Evolutionary conservation across 2,329 filamentous ascomycete species (phyloP), one percentile per base, ranked within the genome.

Genomic region (Trichoderma sp.): DNA sequence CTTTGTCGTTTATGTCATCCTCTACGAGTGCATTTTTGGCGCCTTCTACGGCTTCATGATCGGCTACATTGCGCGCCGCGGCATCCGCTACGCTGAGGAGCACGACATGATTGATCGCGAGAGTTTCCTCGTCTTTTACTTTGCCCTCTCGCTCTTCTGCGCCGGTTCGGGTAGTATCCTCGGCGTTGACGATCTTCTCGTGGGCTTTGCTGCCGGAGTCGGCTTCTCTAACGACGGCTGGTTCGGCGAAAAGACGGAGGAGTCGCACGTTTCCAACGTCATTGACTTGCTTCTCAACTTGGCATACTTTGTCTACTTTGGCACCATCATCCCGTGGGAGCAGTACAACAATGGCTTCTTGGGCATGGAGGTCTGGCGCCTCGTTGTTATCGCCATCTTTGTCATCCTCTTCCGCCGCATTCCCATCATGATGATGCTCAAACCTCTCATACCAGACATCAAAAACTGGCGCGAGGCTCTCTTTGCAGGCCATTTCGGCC

Each of bases 191-290:
- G 96, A 99, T 81, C 84, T 99, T 65, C 88, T 99, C 4, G 93
- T 99, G 50, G 96, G 96, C 50, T 99, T 99, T 78, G 91, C 95
- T 15, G 94, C 93, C 70, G 96, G 96, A 71, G 96, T 99, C n/a
- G 96, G 96, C 69, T 99, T 99, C 85, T 98, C 95, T 76, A 99
- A 99, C 81, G 96, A 99, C 79, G 96, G 96, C 75, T 99, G 96
- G 96, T 99, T 99, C 78, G 93, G 93, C 17, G 93, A 98, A 79
- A 98, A 98, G 86, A 99, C 96, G 0, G 96, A 99, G 80, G 96
- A 99, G 81, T 95, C 96, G 0, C 96, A 98, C 80, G 96, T 99
- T 11, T 98, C 95, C 81, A 98, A 99, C 89, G 96, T 99, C 80
- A 99, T 99, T 78, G 96, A 99, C 85, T 83, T 99, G 80, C 85